Evolutionary conservation across 495 filamentous ascomycete species (phyloP).

Genomic region (Penicillium herquei): DNA sequence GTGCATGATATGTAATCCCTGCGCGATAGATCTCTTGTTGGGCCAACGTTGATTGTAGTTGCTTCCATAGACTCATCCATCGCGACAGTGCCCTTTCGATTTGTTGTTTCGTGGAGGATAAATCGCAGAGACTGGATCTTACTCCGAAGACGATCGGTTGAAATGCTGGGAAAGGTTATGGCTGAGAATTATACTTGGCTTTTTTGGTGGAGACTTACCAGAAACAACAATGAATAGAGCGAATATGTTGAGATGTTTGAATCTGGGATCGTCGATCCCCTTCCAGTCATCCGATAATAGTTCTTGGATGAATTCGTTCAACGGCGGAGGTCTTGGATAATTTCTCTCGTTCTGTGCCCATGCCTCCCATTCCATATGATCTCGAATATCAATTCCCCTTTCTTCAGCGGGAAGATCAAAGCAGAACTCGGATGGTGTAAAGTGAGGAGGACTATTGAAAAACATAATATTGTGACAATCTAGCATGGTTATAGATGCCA

Average conservation of each 20-base stretch:
- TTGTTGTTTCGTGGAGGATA: conserved; percentile 1
- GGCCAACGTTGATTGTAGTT: conserved; percentile 2
- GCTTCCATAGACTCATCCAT: conserved; percentile 13
- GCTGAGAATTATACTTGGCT: neutral
- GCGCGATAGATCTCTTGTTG: conserved; percentile 14
- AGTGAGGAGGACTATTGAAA: conserved; percentile 13
- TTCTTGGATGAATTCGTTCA: conserved; percentile 7
- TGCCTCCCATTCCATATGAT: conserved; percentile 6
- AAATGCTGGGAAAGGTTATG: no score
- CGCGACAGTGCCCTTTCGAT: conserved; percentile 11
- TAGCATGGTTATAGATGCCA: conserved; percentile 18
- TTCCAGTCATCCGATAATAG: conserved; percentile 11
- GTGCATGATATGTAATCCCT: conserved; percentile 15
- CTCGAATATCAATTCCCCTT: conserved; percentile 11
- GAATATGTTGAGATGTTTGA: conserved; percentile 10
- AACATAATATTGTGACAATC: conserved; percentile 19
- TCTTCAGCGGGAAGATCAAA: conserved; percentile 22
- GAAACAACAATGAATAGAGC: conserved; percentile 13
- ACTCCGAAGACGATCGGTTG: conserved; percentile 12
- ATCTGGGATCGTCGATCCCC: neutral
- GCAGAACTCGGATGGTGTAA: conserved; percentile 9
- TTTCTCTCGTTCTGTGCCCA: conserved; percentile 10
- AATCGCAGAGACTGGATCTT: conserved; percentile 3
- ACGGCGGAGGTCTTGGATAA: conserved; percentile 6
- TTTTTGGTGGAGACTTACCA: neutral